Evolutionary conservation across 2,329 filamentous ascomycete genomes (phyloP), one percentile per base, ranked within the genome.

Genomic region (Aspergillus unguis): DNA sequence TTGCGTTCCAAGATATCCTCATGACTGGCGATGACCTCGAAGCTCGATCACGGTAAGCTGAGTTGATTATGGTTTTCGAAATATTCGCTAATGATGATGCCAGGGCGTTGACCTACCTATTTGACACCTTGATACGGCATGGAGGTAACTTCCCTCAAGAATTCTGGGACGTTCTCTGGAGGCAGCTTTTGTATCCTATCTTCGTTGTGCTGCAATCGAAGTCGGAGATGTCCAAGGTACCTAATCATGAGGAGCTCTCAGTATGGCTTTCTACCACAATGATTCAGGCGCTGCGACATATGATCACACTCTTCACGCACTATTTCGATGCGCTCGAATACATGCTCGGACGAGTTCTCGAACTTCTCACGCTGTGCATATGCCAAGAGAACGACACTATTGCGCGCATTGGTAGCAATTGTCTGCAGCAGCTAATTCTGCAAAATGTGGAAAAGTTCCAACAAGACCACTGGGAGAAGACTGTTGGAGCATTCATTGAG

Each of bases 21-120:
- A 99, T 99, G 94, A 99, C 94, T 1, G 94, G 95, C 2, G 95
- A 99, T 71, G 94, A 99, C 68, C 80, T 99, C 17, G 94, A 99
- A 73, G 94, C 97, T 37, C 87, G 94, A 53, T 96, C 83, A 57
- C 74, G 77, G 74, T 77, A 69, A 58, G 67, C 17, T 28, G 5
- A 37, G 25, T 25, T 25, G 9, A n/a, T 9, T 29, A 25, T 23
- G 25, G n/a, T 33, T 46, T 46, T 55, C 59, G 36, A 53, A 46
- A 23, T 31, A 6, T 26, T 25, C 11, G 23, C 59, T 64, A 50
- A 62, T 43, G 1, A 10, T 3, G 23, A 33, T 38, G n/a, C 17
- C 47, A 72, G 82, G 62, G 94, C 95, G 2, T 79, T 99, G 37
- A 95, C 92, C 62, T 99, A 97, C 71, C 90, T 99, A 56, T 99